These are phyloP conservation scores for Rhodotorula paludigena DNA, from an alignment of 768 basidiomycete genomes.

Conservation along the genomic window DNA sequence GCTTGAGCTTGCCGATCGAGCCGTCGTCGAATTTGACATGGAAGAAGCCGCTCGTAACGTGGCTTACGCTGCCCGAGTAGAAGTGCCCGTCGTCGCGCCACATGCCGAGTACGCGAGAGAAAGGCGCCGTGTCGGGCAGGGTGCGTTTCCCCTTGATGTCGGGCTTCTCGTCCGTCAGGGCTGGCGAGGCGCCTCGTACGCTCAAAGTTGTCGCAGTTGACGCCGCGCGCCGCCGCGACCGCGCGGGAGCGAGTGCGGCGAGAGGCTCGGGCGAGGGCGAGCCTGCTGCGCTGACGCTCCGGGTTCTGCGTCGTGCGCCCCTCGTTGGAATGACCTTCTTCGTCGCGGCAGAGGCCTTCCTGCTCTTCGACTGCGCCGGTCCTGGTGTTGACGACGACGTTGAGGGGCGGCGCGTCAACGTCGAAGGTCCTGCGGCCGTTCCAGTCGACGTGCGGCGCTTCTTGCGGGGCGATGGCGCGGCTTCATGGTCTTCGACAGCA, in stretches of 20 bases:
- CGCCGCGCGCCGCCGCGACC: neutral
- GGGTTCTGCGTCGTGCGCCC: neutral
- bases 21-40: slow-evolving; percentile 65
- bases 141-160: neutral
- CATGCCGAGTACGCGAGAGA: slow-evolving; percentile 55
- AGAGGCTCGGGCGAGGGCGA: slow-evolving; percentile 8
- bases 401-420: neutral
- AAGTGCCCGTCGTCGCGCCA: slow-evolving; percentile 54
- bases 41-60: slow-evolving; percentile 47
- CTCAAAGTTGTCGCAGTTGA: neutral
- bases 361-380: neutral
- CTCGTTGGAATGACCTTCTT: neutral
- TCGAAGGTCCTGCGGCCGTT: neutral
- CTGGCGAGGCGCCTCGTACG: slow-evolving; percentile 6
- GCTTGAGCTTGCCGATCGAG: slow-evolving; percentile 55
- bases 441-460: neutral
- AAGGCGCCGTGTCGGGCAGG: slow-evolving; percentile 17
- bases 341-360: neutral
- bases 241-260: slow-evolving; percentile 11
- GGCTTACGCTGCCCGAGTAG: slow-evolving; percentile 38
- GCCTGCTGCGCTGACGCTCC: neutral
- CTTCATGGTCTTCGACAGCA: neutral
- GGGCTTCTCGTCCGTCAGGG: neutral
- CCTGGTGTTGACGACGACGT: neutral
- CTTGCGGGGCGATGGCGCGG: neutral